Evolutionary conservation across 1,284 basidiomycete species (phyloP).

Genomic region (Tilletia caries): DNA sequence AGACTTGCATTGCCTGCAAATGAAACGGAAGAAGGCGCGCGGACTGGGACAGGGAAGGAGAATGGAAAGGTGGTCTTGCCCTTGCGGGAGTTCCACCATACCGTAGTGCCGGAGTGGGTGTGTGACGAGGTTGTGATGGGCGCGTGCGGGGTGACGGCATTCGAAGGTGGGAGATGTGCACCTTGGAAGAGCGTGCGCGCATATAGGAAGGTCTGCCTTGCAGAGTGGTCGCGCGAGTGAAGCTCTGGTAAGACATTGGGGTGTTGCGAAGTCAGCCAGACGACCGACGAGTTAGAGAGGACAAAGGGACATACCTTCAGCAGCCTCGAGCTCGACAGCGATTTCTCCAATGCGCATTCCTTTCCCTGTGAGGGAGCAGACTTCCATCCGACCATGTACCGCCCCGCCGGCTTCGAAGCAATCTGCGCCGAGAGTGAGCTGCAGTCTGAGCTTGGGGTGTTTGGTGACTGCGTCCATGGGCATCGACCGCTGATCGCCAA

Average conservation of each 20-base stretch:
- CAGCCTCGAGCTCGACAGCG: conserved; percentile 41
- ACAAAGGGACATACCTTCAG: conserved; percentile 23
- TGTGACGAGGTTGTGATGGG: conserved; percentile 21
- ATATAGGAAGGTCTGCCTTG: conserved; percentile 45
- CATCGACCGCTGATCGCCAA: conserved; percentile 23
- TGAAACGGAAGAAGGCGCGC: conserved; percentile 37
- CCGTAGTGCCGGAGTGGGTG: conserved; percentile 22
- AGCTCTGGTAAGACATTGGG: conserved; percentile 33
- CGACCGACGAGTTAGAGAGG: background rate
- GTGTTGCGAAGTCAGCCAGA: background rate
- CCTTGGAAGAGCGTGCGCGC: conserved; percentile 47
- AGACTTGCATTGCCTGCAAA: conserved; percentile 45
- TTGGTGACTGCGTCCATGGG: conserved; percentile 45
- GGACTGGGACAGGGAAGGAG: conserved; percentile 36
- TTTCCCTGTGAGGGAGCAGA: conserved; percentile 43
- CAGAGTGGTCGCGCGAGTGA: conserved; percentile 43
- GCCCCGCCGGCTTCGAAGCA: conserved; percentile 39
- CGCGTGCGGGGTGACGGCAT: conserved; percentile 41
- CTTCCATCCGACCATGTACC: conserved; percentile 42
- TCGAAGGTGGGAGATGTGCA: conserved; percentile 42
- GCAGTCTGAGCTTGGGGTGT: conserved; percentile 45
- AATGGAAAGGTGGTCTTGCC: conserved; percentile 46
- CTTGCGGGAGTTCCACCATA: conserved; percentile 45
- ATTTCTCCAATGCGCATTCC: conserved; percentile 43
- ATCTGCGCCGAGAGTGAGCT: conserved; percentile 33